A percentile compares a stretch with the other conserved stretches of the same genome.
These are phyloP conservation scores for Vachellia pachyceras DNA, from an alignment of 306 rosid species.

Conservation along the genomic window DNA sequence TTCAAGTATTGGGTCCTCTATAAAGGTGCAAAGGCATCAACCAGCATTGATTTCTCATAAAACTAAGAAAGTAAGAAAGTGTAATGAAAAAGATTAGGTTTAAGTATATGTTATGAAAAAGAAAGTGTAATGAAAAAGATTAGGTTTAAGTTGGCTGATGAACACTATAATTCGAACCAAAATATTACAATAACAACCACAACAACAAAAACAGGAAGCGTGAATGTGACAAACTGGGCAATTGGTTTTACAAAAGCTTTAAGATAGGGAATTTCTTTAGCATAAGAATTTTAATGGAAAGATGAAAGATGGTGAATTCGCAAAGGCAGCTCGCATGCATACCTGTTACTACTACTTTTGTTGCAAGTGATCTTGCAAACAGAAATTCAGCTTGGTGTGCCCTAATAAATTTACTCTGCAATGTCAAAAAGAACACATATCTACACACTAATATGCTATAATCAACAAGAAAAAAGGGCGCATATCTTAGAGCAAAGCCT, in stretches of 20 bases:
- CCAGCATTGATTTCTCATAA: too few relatives aligned
- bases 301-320: background rate
- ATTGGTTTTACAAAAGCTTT: conserved; percentile 1
- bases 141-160: too few relatives aligned
- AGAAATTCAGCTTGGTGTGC: conserved; percentile 52
- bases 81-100: too few relatives aligned
- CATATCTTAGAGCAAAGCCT: background rate
- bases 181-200: too few relatives aligned
- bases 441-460: background rate
- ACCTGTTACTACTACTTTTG: conserved; percentile 49
- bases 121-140: too few relatives aligned
- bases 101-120: too few relatives aligned
- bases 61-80: too few relatives aligned
- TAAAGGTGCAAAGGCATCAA: too few relatives aligned
- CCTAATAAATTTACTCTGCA: conserved; percentile 55
- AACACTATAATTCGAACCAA: background rate
- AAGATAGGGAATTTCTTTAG: background rate
- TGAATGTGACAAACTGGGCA: background rate
- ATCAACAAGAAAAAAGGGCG: background rate
- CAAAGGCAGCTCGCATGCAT: conserved; percentile 17
- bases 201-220: background rate
- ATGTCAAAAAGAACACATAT: conserved; percentile 6
- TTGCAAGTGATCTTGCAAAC: conserved; percentile 42
- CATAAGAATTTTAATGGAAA: background rate
- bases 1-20: too few relatives aligned